Evolutionary conservation across 352 stramenopile genomes (phyloP), one percentile per base, ranked within the genome.

Genomic region (Globisporangium middletonii): DNA sequence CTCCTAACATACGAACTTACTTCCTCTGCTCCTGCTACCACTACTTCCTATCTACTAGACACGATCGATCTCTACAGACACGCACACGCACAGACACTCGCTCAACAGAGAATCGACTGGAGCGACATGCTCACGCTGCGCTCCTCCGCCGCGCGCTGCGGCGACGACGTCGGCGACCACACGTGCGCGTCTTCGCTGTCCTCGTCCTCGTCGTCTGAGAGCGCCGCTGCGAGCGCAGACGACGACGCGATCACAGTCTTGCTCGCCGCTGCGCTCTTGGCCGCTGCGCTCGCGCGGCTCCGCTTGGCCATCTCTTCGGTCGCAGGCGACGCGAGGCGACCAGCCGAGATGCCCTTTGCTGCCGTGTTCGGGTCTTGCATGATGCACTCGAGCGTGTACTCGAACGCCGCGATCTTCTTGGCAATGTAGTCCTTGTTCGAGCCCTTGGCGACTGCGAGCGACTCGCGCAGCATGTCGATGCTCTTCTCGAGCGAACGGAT

Each of bases 401-500:
- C 80, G 47, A 91, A 91, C 2, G 80, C 76, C 27, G 76, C 76
- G 57, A 91, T 91, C 68, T 91, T 91, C 66, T 88, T 88, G 57
- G 74, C 69, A 54, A 91, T 88, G 67, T 91, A 88, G 56, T 88
- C 80, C 55, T 76, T 83, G 65, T 88, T 88, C 35, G 76, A 81
- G 19, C 80, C 80, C 55, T 88, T 91, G 38, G 80, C 80, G 54
- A 88, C 75, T 30, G 67, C 56, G 30, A 91, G 72, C 43, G 80
- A 88, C 66, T 88, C 80, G 16, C 76, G 73, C 49, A 92, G 59
- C 79, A 89, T 86, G 50, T 89, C 79, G 48, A 93, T 91, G 60
- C 80, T 91, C 67, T 93, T 93, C 59, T 90, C 77, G 45, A 93
- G 57, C 45, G 71, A 86, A 35, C 81, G 79, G 67, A 94, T 92